A percentile compares a stretch with the other conserved stretches of the same genome.
These are phyloP conservation scores for Persicaria tinctoria DNA, from an alignment of 148 eudicot species.

Conservation along the genomic window DNA sequence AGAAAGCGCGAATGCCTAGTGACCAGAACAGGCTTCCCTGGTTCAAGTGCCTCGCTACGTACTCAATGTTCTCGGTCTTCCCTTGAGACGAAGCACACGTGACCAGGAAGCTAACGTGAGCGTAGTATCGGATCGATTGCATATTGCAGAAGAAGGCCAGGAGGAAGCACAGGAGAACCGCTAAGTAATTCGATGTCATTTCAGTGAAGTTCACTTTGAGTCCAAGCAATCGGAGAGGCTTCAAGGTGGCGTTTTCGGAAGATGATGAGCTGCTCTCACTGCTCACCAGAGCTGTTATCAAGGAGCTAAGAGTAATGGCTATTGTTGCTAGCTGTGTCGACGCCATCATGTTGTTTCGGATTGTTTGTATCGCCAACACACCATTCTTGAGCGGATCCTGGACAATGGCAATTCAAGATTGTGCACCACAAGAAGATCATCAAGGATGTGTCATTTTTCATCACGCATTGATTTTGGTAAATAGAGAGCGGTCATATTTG, in stretches of 20 bases:
- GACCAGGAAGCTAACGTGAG: slow-evolving; percentile 21
- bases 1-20: slow-evolving; percentile 19
- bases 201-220: neutral
- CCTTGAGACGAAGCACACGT: slow-evolving; percentile 1
- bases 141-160: slow-evolving; percentile 20
- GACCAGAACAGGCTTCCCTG: slow-evolving; percentile 24
- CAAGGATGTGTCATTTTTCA: no score
- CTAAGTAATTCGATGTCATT: slow-evolving; percentile 12
- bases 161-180: slow-evolving; percentile 18
- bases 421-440: no score
- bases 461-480: no score
- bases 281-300: slow-evolving; percentile 16
- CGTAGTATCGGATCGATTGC: slow-evolving; percentile 16
- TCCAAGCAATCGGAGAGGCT: neutral
- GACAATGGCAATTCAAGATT: neutral
- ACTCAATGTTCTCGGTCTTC: slow-evolving; percentile 9
- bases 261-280: neutral
- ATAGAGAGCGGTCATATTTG: no score
- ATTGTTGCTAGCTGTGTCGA: slow-evolving; percentile 18
- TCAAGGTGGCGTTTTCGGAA: neutral
- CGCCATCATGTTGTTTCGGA: slow-evolving; percentile 35
- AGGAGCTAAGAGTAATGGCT: slow-evolving; percentile 21
- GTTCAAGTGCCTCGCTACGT: slow-evolving; percentile 12
- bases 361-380: slow-evolving; percentile 40
- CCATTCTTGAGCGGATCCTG: slow-evolving; percentile 75